These are phyloP conservation scores for Chenopodium album DNA, from an alignment of 148 eudicot species.

Conservation along the genomic window DNA sequence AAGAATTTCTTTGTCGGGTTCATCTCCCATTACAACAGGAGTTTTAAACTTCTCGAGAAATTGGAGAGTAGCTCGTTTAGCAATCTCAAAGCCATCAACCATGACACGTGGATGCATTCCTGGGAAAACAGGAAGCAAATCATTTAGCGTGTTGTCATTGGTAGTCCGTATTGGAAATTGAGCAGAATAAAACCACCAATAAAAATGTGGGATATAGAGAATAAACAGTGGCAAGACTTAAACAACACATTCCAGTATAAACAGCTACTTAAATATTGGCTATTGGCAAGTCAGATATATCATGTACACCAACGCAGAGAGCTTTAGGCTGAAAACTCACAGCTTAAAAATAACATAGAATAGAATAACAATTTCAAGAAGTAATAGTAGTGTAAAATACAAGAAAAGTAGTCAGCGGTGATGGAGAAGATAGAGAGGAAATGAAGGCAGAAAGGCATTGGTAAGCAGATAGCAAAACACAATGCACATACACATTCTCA, in stretches of 20 bases:
- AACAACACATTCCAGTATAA: not conserved
- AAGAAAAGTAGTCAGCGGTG: too few species aligned
- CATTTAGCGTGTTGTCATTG: not conserved
- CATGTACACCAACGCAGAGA: not conserved
- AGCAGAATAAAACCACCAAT: not conserved
- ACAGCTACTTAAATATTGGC: not conserved
- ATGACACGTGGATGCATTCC: slow-evolving; percentile 98
- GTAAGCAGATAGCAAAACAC: not conserved
- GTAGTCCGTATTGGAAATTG: not conserved
- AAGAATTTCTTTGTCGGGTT: slow-evolving; percentile 90
- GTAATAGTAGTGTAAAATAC: not conserved
- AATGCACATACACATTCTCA: not conserved
- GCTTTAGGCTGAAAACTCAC: not conserved
- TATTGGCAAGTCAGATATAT: not conserved
- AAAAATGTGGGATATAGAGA: not conserved
- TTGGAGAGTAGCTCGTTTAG: slow-evolving; percentile 87
- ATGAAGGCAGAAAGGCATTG: not conserved
- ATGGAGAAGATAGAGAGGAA: too few species aligned
- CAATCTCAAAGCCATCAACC: slow-evolving; percentile 98
- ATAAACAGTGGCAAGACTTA: too few species aligned
- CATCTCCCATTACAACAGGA: slow-evolving; percentile 90
- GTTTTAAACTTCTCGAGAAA: slow-evolving; percentile 91
- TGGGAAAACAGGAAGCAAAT: slow-evolving; percentile 18
- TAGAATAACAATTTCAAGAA: not conserved
- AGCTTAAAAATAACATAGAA: not conserved